Base-by-base conservation (phyloP, 78 protist genomes). In the Dictyostelium capitatum region DNA sequence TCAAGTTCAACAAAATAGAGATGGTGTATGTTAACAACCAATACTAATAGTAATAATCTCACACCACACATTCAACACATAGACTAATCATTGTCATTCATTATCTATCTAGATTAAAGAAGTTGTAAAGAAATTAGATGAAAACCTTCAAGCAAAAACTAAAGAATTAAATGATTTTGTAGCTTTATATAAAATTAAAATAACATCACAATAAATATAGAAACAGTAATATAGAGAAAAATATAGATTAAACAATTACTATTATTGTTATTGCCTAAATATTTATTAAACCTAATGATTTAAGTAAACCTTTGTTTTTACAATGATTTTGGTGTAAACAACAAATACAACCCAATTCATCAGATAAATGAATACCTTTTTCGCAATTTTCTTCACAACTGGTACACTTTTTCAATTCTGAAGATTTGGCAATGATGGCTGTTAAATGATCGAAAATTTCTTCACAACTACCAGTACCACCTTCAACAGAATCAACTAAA, bases 391-490 rank as follows among this genome's bases (percentile, higher is more conserved):
- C 85, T 28, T 23, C 50, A 50, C 93, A 87, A n/a, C 50, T 87
- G 19, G 79, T 82, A 57, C 93, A 87, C 32, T 30, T 32, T 10
- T 65, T 65, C 19, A 77, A 28, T 37, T 77, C 84, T 0, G 54
- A 28, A 11, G 73, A 23, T 53, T 87, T 87, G 4, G 37, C 23
- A 20, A 87, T 19, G 32, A 87, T 87, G 1, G 43, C 32, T 9
- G 41, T 15, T 15, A 87, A 17, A 51, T 87, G 50, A 37, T 87
- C 93, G 51, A 87, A 87, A 14, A 87, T 54, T 23, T 87, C 93
- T 64, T 77, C 64, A 77, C 93, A 87, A 15, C 62, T 32, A 32
- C 93, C 93, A n/a, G 84, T 87, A 50, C 93, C 93, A 48, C 93
- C 93, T 37, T 87, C 93, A 19, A 28, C 75, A 10, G 53, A 75